Evolutionary conservation across 495 filamentous ascomycete species (phyloP), one percentile per base, ranked within the genome.

Genomic region (Venustampulla echinocandica): DNA sequence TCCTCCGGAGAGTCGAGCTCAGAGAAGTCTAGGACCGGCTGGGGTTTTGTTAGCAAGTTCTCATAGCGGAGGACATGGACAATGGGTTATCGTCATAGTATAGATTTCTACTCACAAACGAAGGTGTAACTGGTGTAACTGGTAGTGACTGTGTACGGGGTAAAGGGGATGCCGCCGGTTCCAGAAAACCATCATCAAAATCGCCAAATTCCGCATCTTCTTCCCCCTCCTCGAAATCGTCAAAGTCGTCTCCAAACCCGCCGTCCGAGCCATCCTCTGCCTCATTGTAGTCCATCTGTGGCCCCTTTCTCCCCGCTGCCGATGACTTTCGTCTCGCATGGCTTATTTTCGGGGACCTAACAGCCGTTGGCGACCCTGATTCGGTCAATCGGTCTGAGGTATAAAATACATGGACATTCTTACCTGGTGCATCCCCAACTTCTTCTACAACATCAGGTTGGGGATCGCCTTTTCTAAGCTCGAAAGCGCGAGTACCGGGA

Each of bases 181-280:
- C 71, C 66, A 87, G 77, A 67, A 89, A 88, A 37, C 77, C 87
- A 57, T 90, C 86, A 58, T 85, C 87, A 68, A 97, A 97, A 62
- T 94, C 88, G 40, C 80, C 87, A 72, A 90, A 90, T 64, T 92
- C 88, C 50, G 72, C 77, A 52, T 78, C 76, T 44, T 81, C 79
- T 43, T 74, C 76, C 32, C 82, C 85, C 61, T 87, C 88, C 60
- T 90, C 89, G 61, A 97, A 96, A 56, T 96, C 90, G 64, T 96
- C 92, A 76, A 97, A 95, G 49, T 94, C 90, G 59, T 92, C 90
- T 47, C 84, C 85, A 67, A 83, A 82, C 15, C 69, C 80, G 52
- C 63, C 74, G 50, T 66, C 69, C 46, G 70, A 61, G 20, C 63
- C 63, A 47, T 66, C 60, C 36, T 58, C 60, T 24, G 40, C 58